phyloP scores from a whole-genome alignment of 208 protist species.

The Trichomonas gallinae region DNA sequence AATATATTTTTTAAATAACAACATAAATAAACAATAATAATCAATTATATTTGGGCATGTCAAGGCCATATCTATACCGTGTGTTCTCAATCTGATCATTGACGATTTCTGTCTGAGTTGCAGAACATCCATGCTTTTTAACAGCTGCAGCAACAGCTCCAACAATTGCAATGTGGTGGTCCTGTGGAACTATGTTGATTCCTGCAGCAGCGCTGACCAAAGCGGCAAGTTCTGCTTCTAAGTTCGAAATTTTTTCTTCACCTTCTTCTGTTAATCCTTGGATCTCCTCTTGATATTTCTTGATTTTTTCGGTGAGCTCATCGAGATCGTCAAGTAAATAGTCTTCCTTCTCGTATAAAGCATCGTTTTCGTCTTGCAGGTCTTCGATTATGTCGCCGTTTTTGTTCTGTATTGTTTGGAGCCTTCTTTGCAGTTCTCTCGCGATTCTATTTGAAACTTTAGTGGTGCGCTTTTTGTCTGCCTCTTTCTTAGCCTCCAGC shows the following conservation, averaged over 20 bases:
- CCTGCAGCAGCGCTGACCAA: background rate
- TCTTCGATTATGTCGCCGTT: background rate
- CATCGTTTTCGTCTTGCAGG: background rate
- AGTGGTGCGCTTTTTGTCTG: background rate
- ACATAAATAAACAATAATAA: background rate
- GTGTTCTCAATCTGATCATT: background rate
- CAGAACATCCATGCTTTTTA: background rate
- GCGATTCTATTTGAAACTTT: background rate
- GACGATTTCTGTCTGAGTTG: background rate
- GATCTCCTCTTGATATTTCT: background rate
- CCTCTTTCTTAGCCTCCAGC: background rate
- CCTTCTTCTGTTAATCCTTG: background rate
- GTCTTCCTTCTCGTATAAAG: background rate
- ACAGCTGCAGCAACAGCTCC: background rate
- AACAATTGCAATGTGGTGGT: background rate
- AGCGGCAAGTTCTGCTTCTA: background rate
- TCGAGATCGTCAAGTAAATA: background rate
- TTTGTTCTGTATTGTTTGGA: background rate
- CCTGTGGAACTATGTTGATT: background rate
- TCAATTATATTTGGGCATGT: background rate
- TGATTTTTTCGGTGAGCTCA: background rate
- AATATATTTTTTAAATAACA: background rate
- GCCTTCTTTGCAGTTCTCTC: background rate
- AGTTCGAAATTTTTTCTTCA: background rate
- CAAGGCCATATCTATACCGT: background rate